A percentile compares a stretch with the other conserved stretches of the same genome.
Conservation (phyloP, 371 early-diverging fungal species). For the Smittium mucronatum region DNA sequence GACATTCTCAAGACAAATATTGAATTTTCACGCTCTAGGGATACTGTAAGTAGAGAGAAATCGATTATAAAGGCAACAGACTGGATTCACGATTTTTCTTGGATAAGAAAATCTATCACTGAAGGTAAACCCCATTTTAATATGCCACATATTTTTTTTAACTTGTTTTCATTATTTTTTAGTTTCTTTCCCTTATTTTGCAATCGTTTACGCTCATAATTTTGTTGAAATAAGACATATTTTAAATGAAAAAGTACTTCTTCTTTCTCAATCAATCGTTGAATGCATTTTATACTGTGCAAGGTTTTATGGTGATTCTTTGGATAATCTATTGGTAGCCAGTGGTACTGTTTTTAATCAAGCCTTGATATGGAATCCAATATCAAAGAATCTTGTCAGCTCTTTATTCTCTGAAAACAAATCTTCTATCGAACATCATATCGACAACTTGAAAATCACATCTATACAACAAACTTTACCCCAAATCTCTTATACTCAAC, state of each 20-base stretch:
- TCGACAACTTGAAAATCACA: neutral
- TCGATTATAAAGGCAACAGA: neutral
- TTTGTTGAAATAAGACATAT: constrained; percentile 43
- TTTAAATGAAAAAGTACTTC: constrained; percentile 18
- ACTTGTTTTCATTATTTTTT: neutral
- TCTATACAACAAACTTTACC: neutral
- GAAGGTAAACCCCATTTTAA: neutral
- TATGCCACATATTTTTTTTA: neutral
- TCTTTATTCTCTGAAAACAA: neutral
- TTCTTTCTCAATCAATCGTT: constrained; percentile 38
- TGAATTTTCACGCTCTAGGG: neutral
- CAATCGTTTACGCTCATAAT: constrained; percentile 65
- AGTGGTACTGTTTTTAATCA: constrained; percentile 77
- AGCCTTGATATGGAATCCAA: constrained; percentile 51
- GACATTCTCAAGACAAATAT: neutral
- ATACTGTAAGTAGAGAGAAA: neutral
- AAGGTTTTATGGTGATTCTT: constrained; percentile 40
- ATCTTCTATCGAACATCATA: neutral
- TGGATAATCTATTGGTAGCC: constrained; percentile 41
- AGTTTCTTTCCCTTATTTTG: neutral
- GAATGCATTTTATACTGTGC: constrained; percentile 62
- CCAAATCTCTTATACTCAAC: neutral
- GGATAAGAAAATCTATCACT: neutral
- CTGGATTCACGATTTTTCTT: constrained; percentile 7
- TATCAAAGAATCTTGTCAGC: neutral